These are phyloP conservation scores for Hypoxylon sp. DNA, from an alignment of 2,329 filamentous ascomycete species.

Conservation along the genomic window DNA sequence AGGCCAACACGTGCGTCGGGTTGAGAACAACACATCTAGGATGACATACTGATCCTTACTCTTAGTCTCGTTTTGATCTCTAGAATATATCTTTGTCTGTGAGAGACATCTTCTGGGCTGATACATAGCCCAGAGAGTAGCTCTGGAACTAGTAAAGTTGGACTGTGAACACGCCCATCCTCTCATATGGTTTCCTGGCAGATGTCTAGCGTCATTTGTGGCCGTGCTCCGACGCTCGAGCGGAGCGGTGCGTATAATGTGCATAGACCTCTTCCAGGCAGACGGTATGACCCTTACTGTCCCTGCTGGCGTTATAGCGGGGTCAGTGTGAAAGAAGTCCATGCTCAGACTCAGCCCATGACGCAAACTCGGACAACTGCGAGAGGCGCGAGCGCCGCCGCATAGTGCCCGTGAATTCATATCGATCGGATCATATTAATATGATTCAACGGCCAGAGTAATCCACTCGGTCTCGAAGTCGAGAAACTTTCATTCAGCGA, in stretches of 20 bases:
- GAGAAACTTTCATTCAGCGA: background rate
- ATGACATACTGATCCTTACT: slow-evolving; percentile 39
- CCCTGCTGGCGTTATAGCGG: background rate
- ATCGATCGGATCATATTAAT: slow-evolving; percentile 44
- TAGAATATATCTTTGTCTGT: slow-evolving; percentile 3
- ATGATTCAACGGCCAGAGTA: slow-evolving; percentile 4
- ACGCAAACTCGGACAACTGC: slow-evolving; percentile 31
- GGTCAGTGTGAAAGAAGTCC: slow-evolving; percentile 2
- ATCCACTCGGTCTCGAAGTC: background rate
- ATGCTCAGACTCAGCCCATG: slow-evolving; percentile 12
- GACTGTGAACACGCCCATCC: background rate
- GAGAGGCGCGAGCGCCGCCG: slow-evolving; percentile 38
- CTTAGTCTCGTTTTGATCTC: slow-evolving; percentile 26
- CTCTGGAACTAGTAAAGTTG: background rate
- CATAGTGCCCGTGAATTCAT: slow-evolving; percentile 46
- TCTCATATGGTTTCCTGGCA: background rate
- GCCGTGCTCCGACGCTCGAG: background rate
- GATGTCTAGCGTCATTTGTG: background rate
- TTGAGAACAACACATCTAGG: slow-evolving; percentile 4
- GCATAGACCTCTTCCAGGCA: slow-evolving; percentile 14
- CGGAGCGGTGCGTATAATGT: background rate
- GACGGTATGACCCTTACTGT: background rate
- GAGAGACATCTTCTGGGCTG: slow-evolving; percentile 31
- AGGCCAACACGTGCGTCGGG: background rate
- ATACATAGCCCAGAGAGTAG: background rate